Percentiles rank a stretch among this genome's conserved stretches.
These are phyloP conservation scores for Ceratocystis smalleyi DNA, from an alignment of 2,329 filamentous ascomycete species.

Conservation along the genomic window DNA sequence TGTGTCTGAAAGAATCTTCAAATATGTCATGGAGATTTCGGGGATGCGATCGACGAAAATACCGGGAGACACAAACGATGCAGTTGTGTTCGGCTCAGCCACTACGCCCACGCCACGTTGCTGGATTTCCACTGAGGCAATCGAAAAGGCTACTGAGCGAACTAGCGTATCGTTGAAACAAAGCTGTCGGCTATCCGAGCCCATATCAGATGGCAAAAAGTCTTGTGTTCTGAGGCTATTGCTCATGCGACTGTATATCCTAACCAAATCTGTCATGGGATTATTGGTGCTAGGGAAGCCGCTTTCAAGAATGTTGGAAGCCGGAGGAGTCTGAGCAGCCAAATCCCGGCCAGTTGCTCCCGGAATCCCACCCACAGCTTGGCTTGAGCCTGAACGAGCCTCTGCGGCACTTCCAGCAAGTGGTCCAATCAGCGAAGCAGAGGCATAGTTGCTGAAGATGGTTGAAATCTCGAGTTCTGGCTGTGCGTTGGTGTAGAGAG, in stretches of 20 bases:
- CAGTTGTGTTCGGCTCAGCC: conserved; percentile 42
- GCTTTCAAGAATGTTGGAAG: not conserved
- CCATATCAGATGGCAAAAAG: conserved; percentile 25
- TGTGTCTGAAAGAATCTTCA: conserved; percentile 79
- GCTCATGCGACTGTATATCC: conserved; percentile 44
- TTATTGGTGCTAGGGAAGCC: conserved; percentile 16
- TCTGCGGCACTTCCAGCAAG: not conserved
- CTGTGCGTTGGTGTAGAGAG: not conserved
- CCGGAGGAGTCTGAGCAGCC: not conserved
- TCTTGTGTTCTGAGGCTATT: conserved; percentile 43
- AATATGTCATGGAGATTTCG: conserved; percentile 67
- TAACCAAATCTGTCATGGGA: conserved; percentile 39
- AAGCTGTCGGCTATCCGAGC: conserved; percentile 28
- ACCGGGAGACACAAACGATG: conserved; percentile 58
- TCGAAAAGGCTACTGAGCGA: conserved; percentile 61
- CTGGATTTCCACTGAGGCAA: conserved; percentile 78
- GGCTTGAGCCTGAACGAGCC: not conserved
- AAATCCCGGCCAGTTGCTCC: not conserved
- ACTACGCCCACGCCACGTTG: conserved; percentile 52
- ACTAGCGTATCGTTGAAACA: conserved; percentile 44
- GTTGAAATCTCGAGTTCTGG: not conserved
- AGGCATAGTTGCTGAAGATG: not conserved
- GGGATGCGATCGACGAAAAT: conserved; percentile 37
- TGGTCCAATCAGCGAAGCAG: not conserved
- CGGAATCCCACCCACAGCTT: no score